A percentile compares a stretch with the other conserved stretches of the same genome.
phyloP scores from a whole-genome alignment of 768 basidiomycete species.

The Scleroderma citrinum region DNA sequence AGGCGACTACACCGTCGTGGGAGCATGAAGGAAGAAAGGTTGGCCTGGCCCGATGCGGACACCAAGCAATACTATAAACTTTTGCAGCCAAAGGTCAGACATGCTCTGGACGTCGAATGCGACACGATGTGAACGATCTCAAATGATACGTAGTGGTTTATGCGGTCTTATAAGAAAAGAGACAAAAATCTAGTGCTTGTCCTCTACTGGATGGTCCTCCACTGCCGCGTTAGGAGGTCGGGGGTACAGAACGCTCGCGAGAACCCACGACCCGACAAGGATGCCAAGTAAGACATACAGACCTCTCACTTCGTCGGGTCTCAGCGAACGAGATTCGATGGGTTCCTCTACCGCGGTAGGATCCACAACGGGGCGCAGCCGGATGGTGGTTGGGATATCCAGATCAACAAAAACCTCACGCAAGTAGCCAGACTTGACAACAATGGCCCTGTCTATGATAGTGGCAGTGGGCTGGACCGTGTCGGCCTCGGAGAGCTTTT shows the following conservation, averaged over 20 bases:
- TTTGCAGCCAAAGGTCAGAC: not conserved
- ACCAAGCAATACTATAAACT: no score
- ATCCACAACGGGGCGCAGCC: conserved; percentile 16
- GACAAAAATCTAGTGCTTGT: conserved; percentile 12
- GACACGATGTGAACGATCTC: not conserved
- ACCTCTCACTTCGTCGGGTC: conserved; percentile 42
- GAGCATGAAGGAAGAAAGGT: not conserved
- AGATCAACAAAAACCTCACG: conserved; percentile 34
- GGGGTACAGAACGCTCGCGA: conserved; percentile 30
- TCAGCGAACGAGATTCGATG: conserved; percentile 29
- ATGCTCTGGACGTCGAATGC: not conserved
- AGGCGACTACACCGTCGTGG: not conserved
- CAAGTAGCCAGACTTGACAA: conserved; percentile 10
- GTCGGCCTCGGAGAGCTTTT: conserved; percentile 13
- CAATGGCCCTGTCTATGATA: conserved; percentile 10
- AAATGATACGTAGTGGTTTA: no score
- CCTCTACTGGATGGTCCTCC: conserved; percentile 9
- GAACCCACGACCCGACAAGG: conserved; percentile 42
- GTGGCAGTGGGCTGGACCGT: not conserved
- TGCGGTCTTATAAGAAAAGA: not conserved
- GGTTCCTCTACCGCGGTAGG: conserved; percentile 15
- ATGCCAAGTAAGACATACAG: conserved; percentile 45
- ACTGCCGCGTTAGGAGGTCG: conserved; percentile 4
- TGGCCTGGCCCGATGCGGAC: no score
- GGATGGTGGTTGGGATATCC: conserved; percentile 30